Base-by-base conservation (phyloP, 2,329 filamentous ascomycete genomes). In the Xenosphaeropsis pyriputrescens region DNA sequence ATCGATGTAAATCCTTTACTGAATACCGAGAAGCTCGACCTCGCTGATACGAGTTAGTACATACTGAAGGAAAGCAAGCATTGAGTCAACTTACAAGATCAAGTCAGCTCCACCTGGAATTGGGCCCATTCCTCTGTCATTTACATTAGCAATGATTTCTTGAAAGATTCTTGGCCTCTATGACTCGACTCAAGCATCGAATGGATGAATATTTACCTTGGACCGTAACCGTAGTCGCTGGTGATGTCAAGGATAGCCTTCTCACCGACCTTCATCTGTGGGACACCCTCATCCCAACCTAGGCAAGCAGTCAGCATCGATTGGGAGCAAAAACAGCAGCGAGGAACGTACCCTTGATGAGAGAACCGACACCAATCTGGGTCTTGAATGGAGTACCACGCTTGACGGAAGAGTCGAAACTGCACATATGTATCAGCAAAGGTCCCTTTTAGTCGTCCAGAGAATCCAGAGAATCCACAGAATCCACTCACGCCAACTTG, bases 271-370 rank as follows among this genome's bases (percentile, higher is more conserved):
- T 79, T 79, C 89, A 98, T 95, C 55, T 75, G 67, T 36, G 67
- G 63, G 38, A 96, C 86, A 47, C 81, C 88, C 62, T 94, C 78
- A 54, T 85, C 86, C 85, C 75, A 93, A 49, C 75, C 83, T 86
- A 47, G 44, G 46, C 39, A 30, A 6, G 40, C 13, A 35, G 26
- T 30, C 32, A 35, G 47, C 41, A 50, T 43, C 22, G 34, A 29
- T 31, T 17, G 7, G 45, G 37, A 39, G 13, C 35, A 32, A 18
- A 19, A 12, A 35, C 36, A 17, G 17, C 33, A 34, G 16, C 6
- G 7, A 31, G 17, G 22, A 29, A 49, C 61, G 45, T 69, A 91
- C 88, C 89, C 66, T 72, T 75, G 64, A 98, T 95, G 54, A 96
- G 82, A 54, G 73, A 69, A 39, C 85, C 85, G 47, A 81, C 67